Evolutionary conservation across 495 filamentous ascomycete species (phyloP).

Genomic region (Jackrogersella minutella): DNA sequence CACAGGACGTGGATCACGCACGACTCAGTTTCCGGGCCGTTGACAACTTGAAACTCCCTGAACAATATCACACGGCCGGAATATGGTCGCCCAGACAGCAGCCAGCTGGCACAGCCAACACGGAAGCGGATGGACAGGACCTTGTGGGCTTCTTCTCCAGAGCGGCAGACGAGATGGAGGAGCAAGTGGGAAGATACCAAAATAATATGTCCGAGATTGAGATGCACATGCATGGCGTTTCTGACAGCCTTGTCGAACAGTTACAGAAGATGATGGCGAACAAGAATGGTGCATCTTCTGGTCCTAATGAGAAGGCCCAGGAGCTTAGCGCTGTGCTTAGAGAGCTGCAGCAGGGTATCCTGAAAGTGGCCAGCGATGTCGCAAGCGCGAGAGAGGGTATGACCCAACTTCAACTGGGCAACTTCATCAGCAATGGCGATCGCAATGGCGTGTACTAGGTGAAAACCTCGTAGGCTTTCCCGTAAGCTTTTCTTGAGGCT

Average conservation of each 20-base stretch:
- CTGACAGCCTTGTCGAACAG: conserved; percentile 72
- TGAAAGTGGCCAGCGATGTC: conserved; percentile 76
- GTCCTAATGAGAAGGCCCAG: conserved; percentile 51
- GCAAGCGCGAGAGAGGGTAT: conserved; percentile 73
- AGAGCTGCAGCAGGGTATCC: conserved; percentile 80
- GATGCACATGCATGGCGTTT: conserved; percentile 78
- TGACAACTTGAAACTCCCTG: conserved; percentile 76
- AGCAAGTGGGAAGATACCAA: conserved; percentile 70
- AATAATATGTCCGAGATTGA: conserved; percentile 82
- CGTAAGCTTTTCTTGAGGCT: background rate
- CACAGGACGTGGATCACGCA: conserved; percentile 74
- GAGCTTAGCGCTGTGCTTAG: conserved; percentile 72
- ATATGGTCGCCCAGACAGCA: conserved; percentile 60
- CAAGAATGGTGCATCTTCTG: conserved; percentile 55
- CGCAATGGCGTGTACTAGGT: conserved; percentile 42
- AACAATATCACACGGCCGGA: conserved; percentile 72
- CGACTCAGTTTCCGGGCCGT: conserved; percentile 76
- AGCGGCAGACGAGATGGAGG: conserved; percentile 74
- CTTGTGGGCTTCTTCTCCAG: conserved; percentile 80
- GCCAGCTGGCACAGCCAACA: conserved; percentile 42
- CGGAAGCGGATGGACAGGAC: conserved; percentile 68
- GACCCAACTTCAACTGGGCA: conserved; percentile 70
- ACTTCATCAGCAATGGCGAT: conserved; percentile 49
- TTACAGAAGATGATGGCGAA: conserved; percentile 71
- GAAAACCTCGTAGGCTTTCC: background rate